phyloP scores from a whole-genome alignment of 768 basidiomycete species.

The Rhizopogon vesiculosus region DNA sequence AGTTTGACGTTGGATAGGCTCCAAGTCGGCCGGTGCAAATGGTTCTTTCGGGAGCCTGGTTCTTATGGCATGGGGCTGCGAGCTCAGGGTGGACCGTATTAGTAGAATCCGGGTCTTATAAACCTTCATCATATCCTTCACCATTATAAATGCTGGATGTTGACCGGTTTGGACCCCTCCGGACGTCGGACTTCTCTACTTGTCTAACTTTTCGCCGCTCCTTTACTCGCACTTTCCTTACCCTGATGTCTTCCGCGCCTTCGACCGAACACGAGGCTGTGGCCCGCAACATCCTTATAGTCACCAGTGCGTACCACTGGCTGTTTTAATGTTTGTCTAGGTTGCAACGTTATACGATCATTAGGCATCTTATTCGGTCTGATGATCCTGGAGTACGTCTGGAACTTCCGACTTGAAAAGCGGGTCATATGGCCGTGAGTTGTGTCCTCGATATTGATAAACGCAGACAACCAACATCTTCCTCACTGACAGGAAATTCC shows the following conservation, averaged over 20 bases:
- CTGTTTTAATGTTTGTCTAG: neutral
- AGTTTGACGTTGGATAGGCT: too few species aligned
- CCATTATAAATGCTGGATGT: neutral
- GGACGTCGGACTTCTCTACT: too few species aligned
- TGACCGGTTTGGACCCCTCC: neutral
- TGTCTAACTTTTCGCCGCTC: neutral
- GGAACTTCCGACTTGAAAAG: conserved; percentile 10
- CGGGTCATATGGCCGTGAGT: conserved; percentile 19
- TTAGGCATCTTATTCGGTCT: conserved; percentile 5
- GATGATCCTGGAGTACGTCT: conserved; percentile 14
- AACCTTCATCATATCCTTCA: neutral
- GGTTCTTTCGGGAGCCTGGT: too few species aligned
- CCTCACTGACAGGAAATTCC: neutral
- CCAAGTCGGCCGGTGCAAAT: too few species aligned
- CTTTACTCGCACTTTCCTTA: neutral
- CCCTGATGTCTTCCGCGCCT: too few species aligned
- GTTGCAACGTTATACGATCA: neutral
- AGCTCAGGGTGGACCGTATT: neutral
- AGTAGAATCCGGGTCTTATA: neutral
- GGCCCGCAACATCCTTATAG: neutral
- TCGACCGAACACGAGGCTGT: neutral
- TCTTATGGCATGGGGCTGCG: too few species aligned
- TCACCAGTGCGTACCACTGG: neutral
- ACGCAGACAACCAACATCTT: neutral
- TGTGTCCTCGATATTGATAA: neutral